These are phyloP conservation scores for Saccharomycopsis sp. DNA, from an alignment of 805 yeast species.

Conservation along the genomic window DNA sequence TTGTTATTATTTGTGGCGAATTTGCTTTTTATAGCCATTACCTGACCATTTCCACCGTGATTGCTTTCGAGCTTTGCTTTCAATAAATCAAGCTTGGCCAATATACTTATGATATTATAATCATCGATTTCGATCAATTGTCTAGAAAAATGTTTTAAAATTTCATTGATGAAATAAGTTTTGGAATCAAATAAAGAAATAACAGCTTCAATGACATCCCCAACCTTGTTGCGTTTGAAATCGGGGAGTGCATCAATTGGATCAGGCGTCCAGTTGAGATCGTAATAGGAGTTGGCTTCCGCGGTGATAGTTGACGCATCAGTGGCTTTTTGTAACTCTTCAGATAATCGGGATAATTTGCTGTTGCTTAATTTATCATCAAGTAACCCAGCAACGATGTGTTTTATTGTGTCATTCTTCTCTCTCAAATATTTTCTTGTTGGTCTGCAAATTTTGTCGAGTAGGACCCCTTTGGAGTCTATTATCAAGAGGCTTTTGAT, in stretches of 20 bases:
- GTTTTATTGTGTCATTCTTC: constrained; percentile 62
- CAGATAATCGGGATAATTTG: constrained; percentile 42
- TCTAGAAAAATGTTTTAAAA: constrained; percentile 51
- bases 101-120: constrained; percentile 34
- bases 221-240: constrained; percentile 50
- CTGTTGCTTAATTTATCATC: constrained; percentile 31
- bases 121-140: constrained; percentile 35
- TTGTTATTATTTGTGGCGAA: too few relatives aligned
- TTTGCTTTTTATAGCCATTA: not conserved
- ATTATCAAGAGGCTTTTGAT: constrained; percentile 61
- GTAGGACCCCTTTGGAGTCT: constrained; percentile 81
- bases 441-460: constrained; percentile 71
- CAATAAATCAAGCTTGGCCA: constrained; percentile 40
- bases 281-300: constrained; percentile 27
- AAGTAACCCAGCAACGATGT: constrained; percentile 64
- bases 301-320: constrained; percentile 15
- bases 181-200: constrained; percentile 66
- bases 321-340: constrained; percentile 36
- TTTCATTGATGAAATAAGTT: constrained; percentile 55
- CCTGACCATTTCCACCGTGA: not conserved
- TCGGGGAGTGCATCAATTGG: constrained; percentile 86
- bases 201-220: constrained; percentile 63
- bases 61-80: constrained; percentile 33
- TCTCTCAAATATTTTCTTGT: constrained; percentile 63
- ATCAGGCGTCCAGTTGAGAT: constrained; percentile 68